Evolutionary conservation across 176 grass and related monocot species (phyloP).

Genomic region (Musa itinerans): DNA sequence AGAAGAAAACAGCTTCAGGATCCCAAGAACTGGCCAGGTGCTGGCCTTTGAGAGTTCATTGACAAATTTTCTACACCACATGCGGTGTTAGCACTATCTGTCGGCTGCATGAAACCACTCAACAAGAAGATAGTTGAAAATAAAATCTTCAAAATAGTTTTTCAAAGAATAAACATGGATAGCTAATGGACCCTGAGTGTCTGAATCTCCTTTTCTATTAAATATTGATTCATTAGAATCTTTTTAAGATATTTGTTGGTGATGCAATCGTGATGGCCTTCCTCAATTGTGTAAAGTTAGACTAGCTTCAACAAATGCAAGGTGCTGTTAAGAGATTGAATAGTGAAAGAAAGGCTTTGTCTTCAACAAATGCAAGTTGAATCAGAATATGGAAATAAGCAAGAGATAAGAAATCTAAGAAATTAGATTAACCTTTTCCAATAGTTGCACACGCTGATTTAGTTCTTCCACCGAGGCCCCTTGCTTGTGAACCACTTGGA

Average conservation of each 20-base stretch:
- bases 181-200: background rate
- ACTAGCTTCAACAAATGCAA: background rate
- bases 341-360: background rate
- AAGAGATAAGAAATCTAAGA: background rate
- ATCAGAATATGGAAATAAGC: background rate
- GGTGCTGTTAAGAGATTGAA: background rate
- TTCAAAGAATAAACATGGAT: background rate
- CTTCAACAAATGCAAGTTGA: background rate
- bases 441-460: slow-evolving; percentile 48
- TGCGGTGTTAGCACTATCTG: background rate
- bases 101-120: background rate
- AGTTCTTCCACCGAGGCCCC: slow-evolving; percentile 44
- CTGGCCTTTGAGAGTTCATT: background rate
- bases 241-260: background rate
- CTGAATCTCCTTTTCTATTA: background rate
- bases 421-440: slow-evolving; percentile 64
- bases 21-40: too few relatives aligned
- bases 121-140: background rate
- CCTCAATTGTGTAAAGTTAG: background rate
- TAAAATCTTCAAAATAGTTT: background rate
- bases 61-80: background rate
- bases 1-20: too few relatives aligned
- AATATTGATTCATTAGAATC: background rate
- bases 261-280: background rate
- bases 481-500: slow-evolving; percentile 42